These are phyloP conservation scores for Puccinia polysora DNA, from an alignment of 1,284 basidiomycete genomes.

Conservation along the genomic window DNA sequence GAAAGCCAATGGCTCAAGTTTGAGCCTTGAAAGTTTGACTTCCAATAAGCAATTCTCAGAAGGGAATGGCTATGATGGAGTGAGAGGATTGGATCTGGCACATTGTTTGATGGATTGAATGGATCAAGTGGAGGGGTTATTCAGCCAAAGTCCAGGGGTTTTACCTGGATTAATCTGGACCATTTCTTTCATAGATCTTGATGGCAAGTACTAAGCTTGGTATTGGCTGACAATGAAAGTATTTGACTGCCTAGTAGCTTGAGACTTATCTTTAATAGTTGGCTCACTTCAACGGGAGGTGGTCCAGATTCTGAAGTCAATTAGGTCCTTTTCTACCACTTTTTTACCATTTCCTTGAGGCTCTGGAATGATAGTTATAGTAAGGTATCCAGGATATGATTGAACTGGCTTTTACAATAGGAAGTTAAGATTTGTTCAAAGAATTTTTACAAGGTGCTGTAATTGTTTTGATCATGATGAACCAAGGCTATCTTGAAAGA, in stretches of 20 bases:
- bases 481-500: slow-evolving; percentile 78
- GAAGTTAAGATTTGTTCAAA: slow-evolving; percentile 79
- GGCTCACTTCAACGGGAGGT: not conserved
- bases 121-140: too few relatives aligned
- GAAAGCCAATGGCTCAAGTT: slow-evolving; percentile 9
- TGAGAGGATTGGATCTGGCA: too few relatives aligned
- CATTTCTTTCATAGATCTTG: slow-evolving; percentile 2
- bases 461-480: slow-evolving; percentile 69
- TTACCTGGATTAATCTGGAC: slow-evolving; percentile 9
- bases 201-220: not conserved
- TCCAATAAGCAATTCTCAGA: not conserved
- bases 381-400: slow-evolving; percentile 65
- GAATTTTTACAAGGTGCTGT: slow-evolving; percentile 80
- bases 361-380: slow-evolving; percentile 71
- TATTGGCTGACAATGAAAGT: not conserved
- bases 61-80: too few relatives aligned
- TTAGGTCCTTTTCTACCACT: not conserved
- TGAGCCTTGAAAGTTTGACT: not conserved
- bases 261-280: slow-evolving; percentile 15
- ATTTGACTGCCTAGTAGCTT: slow-evolving; percentile 5
- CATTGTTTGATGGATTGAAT: too few relatives aligned
- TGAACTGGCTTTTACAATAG: slow-evolving; percentile 76
- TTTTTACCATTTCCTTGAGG: slow-evolving; percentile 6
- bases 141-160: too few relatives aligned
- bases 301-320: not conserved